Base-by-base conservation (phyloP, 2,329 filamentous ascomycete genomes). In the Coniochaeta hoffmannii region DNA sequence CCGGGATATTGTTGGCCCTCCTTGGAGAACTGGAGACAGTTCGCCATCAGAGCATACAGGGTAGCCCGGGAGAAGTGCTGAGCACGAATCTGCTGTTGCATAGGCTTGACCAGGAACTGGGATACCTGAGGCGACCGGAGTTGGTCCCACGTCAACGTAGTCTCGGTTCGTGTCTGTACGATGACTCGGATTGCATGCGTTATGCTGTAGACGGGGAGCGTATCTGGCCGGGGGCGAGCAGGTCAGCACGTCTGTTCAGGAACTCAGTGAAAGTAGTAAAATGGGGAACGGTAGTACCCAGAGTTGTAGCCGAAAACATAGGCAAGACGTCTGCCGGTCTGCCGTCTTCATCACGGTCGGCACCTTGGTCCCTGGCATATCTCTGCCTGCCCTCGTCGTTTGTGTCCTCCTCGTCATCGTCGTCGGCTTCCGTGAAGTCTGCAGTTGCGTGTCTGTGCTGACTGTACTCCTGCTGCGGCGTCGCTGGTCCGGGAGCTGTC, bases 81-180 rank as follows among this genome's bases (percentile, higher is more conserved):
- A 15, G 83, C 78, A 58, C 87, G 85, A 60, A 97, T 92, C 69
- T 93, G 88, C 68, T 94, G 88, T 70, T 94, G 90, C 76, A 97
- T 94, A 2, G 93, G 93, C 75, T 97, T 97, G 67, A 97, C 82
- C 34, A 97, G 80, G 68, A 97, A 97, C 67, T 96, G 92, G 15
- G 91, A 96, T 56, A 97, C 87, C 68, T 97, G 93, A 3, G 93
- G 93, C n/a, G 91, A 96, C 60, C 92, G 85, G 59, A 97, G 78
- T 69, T 97, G 93, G 61, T 97, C 93, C 92, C 92, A 97, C 15
- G 90, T 87, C 53, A 97, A 75, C 0, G 90, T 93, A 1, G 92
- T 97, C 74, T 97, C 93, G 70, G 90, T 96, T 66, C 89, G 85
- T 57, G 89, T 80, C 61, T 89, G 82, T 58, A 97, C 86, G 56